phyloP scores from a whole-genome alignment of 805 yeast genomes.

The Tetrapisispora phaffii region DNA sequence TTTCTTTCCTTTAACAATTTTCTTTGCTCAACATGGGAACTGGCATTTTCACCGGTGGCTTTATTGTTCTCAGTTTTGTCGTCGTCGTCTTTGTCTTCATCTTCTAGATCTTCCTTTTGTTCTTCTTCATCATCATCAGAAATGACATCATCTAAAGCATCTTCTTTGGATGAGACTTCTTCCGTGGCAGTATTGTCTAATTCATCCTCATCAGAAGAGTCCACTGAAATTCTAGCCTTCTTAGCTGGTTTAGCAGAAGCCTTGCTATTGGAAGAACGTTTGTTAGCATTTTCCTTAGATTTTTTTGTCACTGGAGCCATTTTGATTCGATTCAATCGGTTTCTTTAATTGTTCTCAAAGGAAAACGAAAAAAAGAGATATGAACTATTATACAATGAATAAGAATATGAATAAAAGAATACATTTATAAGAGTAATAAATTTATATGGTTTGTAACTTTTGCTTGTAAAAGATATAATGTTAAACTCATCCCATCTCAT shows the following conservation, averaged over 20 bases:
- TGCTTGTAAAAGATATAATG: too few species aligned
- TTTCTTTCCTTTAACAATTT: conserved; percentile 73
- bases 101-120: conserved; percentile 16
- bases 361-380: too few species aligned
- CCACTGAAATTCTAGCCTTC: conserved; percentile 27
- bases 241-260: conserved; percentile 5
- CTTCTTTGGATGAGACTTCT: conserved; percentile 18
- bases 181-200: conserved; percentile 11
- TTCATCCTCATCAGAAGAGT: conserved; percentile 28
- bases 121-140: conserved; percentile 18
- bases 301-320: conserved; percentile 16
- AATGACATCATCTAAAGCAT: conserved; percentile 16
- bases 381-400: too few species aligned
- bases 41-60: conserved; percentile 31
- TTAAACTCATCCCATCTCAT: background rate
- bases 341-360: background rate
- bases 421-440: too few species aligned
- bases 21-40: conserved; percentile 68
- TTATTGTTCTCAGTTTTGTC: conserved; percentile 25
- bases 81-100: conserved; percentile 23
- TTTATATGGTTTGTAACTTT: too few species aligned
- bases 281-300: conserved; percentile 5
- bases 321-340: background rate
- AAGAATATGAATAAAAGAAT: background rate
- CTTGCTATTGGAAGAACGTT: conserved; percentile 7